Conservation (phyloP, 306 rosid species). For the Lotus japonicus region DNA sequence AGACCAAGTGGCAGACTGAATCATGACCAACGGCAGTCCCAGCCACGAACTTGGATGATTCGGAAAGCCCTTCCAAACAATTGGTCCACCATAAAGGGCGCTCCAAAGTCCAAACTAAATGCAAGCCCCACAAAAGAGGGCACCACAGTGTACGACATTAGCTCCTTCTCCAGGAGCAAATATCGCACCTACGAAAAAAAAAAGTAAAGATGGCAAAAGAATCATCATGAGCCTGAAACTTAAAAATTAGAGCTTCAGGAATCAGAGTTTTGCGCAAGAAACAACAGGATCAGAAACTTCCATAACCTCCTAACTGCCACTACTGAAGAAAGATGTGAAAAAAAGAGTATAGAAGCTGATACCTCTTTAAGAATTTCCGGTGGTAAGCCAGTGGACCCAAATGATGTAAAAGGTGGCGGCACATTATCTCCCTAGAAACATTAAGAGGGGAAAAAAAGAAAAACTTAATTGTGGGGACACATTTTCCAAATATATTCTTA, state of each 20-base stretch:
- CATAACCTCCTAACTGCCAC: conserved; percentile 30
- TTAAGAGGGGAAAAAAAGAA: too few relatives aligned
- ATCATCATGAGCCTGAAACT: conserved; percentile 76
- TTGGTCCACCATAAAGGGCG: conserved; percentile 95
- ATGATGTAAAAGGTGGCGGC: conserved; percentile 69
- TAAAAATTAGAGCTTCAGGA: conserved; percentile 66
- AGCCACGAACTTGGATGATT: conserved; percentile 93
- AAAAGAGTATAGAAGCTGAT: conserved; percentile 20
- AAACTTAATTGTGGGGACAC: too few relatives aligned
- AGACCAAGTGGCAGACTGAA: conserved; percentile 94
- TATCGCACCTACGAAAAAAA: conserved; percentile 99
- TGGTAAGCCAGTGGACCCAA: conserved; percentile 76
- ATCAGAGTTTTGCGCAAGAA: conserved; percentile 56
- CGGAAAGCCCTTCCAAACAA: conserved; percentile 89
- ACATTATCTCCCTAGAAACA: conserved; percentile 75
- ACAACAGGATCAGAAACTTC: conserved; percentile 39
- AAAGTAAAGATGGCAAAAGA: conserved; percentile 76
- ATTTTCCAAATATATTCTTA: background rate
- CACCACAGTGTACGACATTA: conserved; percentile 99
- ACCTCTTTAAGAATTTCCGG: conserved; percentile 98
- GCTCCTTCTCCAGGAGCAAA: conserved; percentile 99
- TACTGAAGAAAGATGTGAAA: conserved; percentile 15
- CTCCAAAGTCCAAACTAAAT: conserved; percentile 75
- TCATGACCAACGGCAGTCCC: conserved; percentile 96
- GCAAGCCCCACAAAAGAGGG: conserved; percentile 92